Percentiles rank a stretch among this genome's conserved stretches.
These are phyloP conservation scores for Penicillium roqueforti DNA, from an alignment of 495 filamentous ascomycete genomes.

Conservation along the genomic window DNA sequence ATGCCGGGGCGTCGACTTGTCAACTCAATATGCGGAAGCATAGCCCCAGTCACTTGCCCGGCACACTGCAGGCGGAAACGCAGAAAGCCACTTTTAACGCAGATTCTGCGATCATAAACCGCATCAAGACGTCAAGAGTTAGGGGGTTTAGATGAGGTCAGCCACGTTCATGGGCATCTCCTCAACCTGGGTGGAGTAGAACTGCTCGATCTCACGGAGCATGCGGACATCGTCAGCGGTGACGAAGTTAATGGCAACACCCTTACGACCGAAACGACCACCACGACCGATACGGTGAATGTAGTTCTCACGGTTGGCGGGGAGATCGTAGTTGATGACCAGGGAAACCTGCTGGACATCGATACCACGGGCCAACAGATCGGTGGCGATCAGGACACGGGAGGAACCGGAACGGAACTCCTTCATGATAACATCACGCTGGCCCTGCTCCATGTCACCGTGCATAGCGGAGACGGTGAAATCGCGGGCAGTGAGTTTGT, in stretches of 20 bases:
- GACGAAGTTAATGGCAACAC: slow-evolving; percentile 99
- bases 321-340: slow-evolving; percentile 99
- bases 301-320: slow-evolving; percentile 99
- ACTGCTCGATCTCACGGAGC: slow-evolving; percentile 90
- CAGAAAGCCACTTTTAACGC: slow-evolving; percentile 50
- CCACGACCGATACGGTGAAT: slow-evolving; percentile 99
- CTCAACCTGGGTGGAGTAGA: slow-evolving; percentile 62
- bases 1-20: not conserved
- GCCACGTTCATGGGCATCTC: slow-evolving; percentile 63
- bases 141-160: slow-evolving; percentile 51
- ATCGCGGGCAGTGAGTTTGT: slow-evolving; percentile 95
- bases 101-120: slow-evolving; percentile 45
- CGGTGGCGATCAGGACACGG: slow-evolving; percentile 95
- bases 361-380: slow-evolving; percentile 96
- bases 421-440: slow-evolving; percentile 99
- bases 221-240: slow-evolving; percentile 98
- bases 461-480: slow-evolving; percentile 99
- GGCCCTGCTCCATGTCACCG: slow-evolving; percentile 95
- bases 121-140: slow-evolving; percentile 40
- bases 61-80: slow-evolving; percentile 31
- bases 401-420: slow-evolving; percentile 98
- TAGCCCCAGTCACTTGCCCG: slow-evolving; percentile 9
- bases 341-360: slow-evolving; percentile 99
- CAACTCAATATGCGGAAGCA: slow-evolving; percentile 17
- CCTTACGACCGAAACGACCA: slow-evolving; percentile 98